phyloP scores from a whole-genome alignment of 345 rosid genomes.

The Adansonia digitata region DNA sequence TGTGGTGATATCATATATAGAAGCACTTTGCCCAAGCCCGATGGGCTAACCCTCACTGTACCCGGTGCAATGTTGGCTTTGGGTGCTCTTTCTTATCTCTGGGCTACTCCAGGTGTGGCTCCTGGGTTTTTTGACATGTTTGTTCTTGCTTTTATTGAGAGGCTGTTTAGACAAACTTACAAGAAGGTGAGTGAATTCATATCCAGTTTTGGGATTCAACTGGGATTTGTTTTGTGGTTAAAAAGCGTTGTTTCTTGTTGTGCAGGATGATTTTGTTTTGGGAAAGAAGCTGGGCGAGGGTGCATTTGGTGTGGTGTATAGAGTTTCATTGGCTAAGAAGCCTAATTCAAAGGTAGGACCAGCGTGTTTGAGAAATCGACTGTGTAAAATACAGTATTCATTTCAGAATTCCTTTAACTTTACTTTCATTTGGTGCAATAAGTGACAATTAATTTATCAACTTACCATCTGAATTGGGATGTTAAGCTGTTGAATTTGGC shows the following conservation, averaged over 20 bases:
- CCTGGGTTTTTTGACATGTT: conserved; percentile 98
- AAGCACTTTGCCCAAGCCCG: conserved; percentile 85
- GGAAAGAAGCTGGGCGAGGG: conserved; percentile 99
- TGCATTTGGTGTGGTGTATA: conserved; percentile 87
- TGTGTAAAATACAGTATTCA: not conserved
- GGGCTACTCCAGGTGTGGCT: conserved; percentile 99
- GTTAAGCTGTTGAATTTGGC: not conserved
- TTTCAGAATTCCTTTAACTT: not conserved
- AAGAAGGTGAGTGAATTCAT: conserved; percentile 45
- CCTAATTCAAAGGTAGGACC: conserved; percentile 58
- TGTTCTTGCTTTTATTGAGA: conserved; percentile 88
- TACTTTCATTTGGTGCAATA: not conserved
- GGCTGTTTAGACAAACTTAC: conserved; percentile 67
- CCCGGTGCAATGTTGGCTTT: conserved; percentile 85
- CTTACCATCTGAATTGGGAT: conserved; percentile 7
- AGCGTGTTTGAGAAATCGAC: conserved; percentile 14
- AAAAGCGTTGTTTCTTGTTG: conserved; percentile 17
- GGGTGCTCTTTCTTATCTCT: conserved; percentile 75
- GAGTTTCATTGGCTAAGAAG: conserved; percentile 56
- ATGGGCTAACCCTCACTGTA: conserved; percentile 62
- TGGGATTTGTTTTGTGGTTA: conserved; percentile 1
- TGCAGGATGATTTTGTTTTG: conserved; percentile 85
- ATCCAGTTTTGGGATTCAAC: not conserved
- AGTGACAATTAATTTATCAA: not conserved
- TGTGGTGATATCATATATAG: conserved; percentile 93